phyloP scores from a whole-genome alignment of 2,329 filamentous ascomycete species.

The Pseudocercospora ulei region DNA sequence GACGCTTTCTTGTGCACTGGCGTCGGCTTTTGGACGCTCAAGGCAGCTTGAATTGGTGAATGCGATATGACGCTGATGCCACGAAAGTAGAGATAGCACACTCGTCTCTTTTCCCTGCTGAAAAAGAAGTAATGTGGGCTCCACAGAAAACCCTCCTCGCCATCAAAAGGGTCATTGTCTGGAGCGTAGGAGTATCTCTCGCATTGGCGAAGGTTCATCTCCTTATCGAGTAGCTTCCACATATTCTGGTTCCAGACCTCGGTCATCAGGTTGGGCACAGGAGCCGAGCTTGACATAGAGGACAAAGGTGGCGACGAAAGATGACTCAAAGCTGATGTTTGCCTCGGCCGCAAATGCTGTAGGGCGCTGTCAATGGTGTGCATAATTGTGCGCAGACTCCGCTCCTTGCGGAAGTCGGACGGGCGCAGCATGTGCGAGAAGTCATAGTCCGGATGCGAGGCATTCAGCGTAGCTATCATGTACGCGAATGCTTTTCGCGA shows the following conservation, averaged over 20 bases:
- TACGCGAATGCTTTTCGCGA: slow-evolving; percentile 91
- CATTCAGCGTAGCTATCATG: slow-evolving; percentile 90
- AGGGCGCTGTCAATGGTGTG: slow-evolving; percentile 78
- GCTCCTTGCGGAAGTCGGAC: slow-evolving; percentile 78
- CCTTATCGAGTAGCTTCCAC: slow-evolving; percentile 86
- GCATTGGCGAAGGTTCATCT: slow-evolving; percentile 86
- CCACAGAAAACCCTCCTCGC: slow-evolving; percentile 90
- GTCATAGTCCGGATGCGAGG: slow-evolving; percentile 91
- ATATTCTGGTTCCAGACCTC: slow-evolving; percentile 72
- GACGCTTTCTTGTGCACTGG: slow-evolving; percentile 25
- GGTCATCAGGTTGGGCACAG: slow-evolving; percentile 24
- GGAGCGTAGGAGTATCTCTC: slow-evolving; percentile 83
- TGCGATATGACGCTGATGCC: slow-evolving; percentile 69
- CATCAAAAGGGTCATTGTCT: slow-evolving; percentile 79
- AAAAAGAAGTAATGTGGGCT: slow-evolving; percentile 96
- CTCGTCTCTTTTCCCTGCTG: slow-evolving; percentile 81
- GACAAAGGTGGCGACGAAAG: slow-evolving; percentile 24
- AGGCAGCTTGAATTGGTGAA: slow-evolving; percentile 44
- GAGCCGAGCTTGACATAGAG: slow-evolving; percentile 24
- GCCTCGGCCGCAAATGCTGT: slow-evolving; percentile 64
- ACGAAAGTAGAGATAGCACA: slow-evolving; percentile 86
- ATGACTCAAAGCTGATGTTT: slow-evolving; percentile 23
- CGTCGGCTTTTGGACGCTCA: slow-evolving; percentile 39
- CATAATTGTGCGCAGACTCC: slow-evolving; percentile 70
- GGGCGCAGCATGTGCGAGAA: slow-evolving; percentile 88